Conservation (phyloP, 129 eudicot species). For the Flaveria brownii region DNA sequence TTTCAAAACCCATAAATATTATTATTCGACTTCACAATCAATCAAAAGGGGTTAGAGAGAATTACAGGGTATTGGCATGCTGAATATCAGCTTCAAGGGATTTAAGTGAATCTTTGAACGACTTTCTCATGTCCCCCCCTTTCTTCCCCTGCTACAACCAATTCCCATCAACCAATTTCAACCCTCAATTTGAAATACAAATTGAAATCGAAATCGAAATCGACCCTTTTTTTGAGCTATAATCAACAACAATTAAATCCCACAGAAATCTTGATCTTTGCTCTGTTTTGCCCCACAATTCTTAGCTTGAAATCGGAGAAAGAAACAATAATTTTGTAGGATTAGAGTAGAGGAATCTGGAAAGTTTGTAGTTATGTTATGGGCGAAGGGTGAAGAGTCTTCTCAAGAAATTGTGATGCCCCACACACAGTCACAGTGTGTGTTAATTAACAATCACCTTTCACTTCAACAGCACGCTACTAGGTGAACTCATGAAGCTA, state of each 20-base stretch:
- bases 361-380: conserved; percentile 19
- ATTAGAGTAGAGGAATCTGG: conserved; percentile 32
- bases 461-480: conserved; percentile 63
- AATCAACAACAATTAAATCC: neutral
- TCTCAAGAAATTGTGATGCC: conserved; percentile 22
- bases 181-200: neutral
- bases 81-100: conserved; percentile 95
- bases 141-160: conserved; percentile 22
- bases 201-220: too few relatives aligned
- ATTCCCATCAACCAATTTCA: conserved; percentile 54
- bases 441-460: conserved; percentile 23
- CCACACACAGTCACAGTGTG: conserved; percentile 11
- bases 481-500: neutral
- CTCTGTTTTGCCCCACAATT: conserved; percentile 24
- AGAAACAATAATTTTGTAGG: neutral
- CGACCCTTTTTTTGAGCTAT: too few relatives aligned
- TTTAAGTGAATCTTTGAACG: conserved; percentile 81
- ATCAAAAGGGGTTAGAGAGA: neutral
- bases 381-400: conserved; percentile 28
- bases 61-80: conserved; percentile 82
- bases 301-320: too few relatives aligned
- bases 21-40: neutral
- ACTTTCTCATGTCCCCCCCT: conserved; percentile 54
- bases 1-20: neutral
- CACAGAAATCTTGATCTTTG: neutral